These are phyloP conservation scores for Aquilaria agallochum DNA, from an alignment of 441 rosid genomes.

Conservation along the genomic window DNA sequence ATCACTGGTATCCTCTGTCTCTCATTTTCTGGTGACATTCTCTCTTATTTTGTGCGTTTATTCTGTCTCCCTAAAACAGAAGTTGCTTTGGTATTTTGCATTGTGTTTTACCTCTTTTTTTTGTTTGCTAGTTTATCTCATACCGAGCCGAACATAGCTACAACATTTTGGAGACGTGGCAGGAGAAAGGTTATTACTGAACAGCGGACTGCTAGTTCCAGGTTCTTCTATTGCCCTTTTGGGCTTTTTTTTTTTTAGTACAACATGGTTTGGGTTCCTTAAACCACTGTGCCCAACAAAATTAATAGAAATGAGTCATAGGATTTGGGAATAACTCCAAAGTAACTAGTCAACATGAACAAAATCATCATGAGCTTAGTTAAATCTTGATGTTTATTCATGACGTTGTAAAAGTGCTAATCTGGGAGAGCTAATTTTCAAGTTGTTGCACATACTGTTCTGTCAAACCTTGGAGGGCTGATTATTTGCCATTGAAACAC, in stretches of 20 bases:
- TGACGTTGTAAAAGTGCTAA: no score
- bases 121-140: slow-evolving; percentile 67
- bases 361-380: no score
- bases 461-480: no score
- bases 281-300: no score
- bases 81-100: background rate
- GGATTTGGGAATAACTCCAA: no score
- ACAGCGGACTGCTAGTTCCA: slow-evolving; percentile 98
- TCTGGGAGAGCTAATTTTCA: no score
- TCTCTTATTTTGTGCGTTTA: slow-evolving; percentile 1
- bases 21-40: background rate
- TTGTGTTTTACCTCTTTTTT: background rate
- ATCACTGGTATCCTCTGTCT: background rate
- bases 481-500: no score
- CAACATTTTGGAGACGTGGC: slow-evolving; percentile 91
- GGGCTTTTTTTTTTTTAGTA: background rate
- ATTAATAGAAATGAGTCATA: no score
- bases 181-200: slow-evolving; percentile 97
- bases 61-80: background rate
- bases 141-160: slow-evolving; percentile 94
- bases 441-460: no score
- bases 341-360: no score
- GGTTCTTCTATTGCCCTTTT: slow-evolving; percentile 48
- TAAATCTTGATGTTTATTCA: no score
- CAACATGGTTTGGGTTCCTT: no score